phyloP scores from a whole-genome alignment of 768 basidiomycete species.

The Serendipita sp. region DNA sequence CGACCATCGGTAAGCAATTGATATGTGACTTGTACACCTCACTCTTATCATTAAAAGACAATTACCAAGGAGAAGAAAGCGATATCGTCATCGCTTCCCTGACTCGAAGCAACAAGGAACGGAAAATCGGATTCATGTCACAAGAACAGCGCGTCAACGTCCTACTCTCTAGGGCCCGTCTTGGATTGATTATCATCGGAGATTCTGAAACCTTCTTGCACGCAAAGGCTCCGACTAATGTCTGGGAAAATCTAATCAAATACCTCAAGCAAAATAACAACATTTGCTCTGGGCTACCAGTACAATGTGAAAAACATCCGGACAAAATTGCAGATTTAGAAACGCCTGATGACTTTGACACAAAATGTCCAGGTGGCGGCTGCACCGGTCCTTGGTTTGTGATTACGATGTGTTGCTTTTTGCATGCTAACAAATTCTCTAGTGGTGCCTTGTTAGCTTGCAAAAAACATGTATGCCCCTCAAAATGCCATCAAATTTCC shows the following conservation, averaged over 20 bases:
- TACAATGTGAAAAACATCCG: conserved; percentile 41
- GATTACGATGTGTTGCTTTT: conserved; percentile 20
- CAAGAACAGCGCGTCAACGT: conserved; percentile 57
- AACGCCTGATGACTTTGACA: conserved; percentile 33
- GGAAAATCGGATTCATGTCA: conserved; percentile 57
- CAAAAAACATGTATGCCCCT: conserved; percentile 43
- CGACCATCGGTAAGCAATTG: conserved; percentile 41
- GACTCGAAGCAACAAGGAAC: conserved; percentile 38
- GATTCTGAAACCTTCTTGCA: conserved; percentile 42
- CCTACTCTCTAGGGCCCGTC: conserved; percentile 48
- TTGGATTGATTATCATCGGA: conserved; percentile 50
- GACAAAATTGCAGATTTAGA: conserved; percentile 24
- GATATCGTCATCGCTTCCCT: conserved; percentile 49
- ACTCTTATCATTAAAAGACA: conserved; percentile 28
- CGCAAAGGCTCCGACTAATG: conserved; percentile 32
- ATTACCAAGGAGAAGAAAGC: conserved; percentile 64
- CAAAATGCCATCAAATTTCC: conserved; percentile 41
- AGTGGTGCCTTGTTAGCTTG: conserved; percentile 29
- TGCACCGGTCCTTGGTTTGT: conserved; percentile 44
- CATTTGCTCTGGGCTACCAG: conserved; percentile 44
- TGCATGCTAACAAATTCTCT: conserved; percentile 12
- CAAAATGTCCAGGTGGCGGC: conserved; percentile 43
- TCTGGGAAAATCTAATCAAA: conserved; percentile 37
- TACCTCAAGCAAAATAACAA: conserved; percentile 28
- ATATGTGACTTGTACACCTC: background rate